Percentiles rank a stretch among this genome's conserved stretches.
Evolutionary conservation across 108 stramenopile species (phyloP).

Genomic region (Cyclostephanos invisitatus): DNA sequence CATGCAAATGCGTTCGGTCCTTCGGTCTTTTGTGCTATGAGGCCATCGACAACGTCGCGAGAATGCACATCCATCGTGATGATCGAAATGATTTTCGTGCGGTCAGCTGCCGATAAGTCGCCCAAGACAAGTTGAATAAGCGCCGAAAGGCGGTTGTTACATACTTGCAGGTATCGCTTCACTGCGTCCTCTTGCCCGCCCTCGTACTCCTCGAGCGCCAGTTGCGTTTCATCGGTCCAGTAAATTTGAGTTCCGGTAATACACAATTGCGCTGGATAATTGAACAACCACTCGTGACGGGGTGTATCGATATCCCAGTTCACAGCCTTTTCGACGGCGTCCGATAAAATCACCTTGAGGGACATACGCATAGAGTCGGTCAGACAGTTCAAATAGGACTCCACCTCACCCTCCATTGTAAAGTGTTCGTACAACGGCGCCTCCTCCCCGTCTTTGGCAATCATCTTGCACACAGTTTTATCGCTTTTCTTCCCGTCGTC

Average conservation of each 20-base stretch:
- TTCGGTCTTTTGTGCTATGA: constrained; percentile 84
- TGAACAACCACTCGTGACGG: constrained; percentile 88
- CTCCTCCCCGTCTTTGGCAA: constrained; percentile 86
- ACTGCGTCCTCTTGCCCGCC: constrained; percentile 90
- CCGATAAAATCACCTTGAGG: constrained; percentile 71
- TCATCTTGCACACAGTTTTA: constrained; percentile 71
- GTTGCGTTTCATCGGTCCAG: constrained; percentile 93
- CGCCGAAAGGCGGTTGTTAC: constrained; percentile 68
- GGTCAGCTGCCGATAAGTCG: constrained; percentile 66
- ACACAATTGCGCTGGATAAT: constrained; percentile 90
- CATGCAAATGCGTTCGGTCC: constrained; percentile 84
- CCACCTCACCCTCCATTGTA: constrained; percentile 86
- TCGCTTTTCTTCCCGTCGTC: constrained; percentile 55
- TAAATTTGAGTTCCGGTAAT: constrained; percentile 89
- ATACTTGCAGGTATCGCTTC: constrained; percentile 78
- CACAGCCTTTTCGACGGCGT: constrained; percentile 84
- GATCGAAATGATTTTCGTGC: constrained; percentile 89
- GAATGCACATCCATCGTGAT: constrained; percentile 94
- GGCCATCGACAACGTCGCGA: constrained; percentile 86
- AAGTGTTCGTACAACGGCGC: constrained; percentile 69
- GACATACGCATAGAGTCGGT: constrained; percentile 83
- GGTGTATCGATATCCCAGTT: constrained; percentile 89
- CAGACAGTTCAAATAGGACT: constrained; percentile 83
- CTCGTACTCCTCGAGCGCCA: constrained; percentile 85
- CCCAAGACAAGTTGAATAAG: constrained; percentile 86